Base-by-base conservation (phyloP, 2,329 filamentous ascomycete genomes). In the Fusarium camptoceras region DNA sequence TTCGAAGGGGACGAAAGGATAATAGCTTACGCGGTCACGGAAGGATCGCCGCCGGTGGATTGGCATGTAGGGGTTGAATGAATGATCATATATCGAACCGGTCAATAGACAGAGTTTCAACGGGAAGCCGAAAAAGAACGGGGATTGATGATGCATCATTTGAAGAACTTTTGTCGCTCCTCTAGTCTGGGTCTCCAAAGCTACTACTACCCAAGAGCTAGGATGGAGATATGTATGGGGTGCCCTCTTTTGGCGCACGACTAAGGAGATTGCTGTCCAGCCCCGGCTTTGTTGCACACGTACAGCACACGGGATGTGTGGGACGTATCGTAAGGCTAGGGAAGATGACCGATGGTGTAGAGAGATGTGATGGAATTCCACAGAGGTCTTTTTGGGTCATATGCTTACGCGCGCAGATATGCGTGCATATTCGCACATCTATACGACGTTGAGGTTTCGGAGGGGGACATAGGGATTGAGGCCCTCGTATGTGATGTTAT, bases 301-400 rank as follows among this genome's bases (percentile, higher is more conserved):
- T 24, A 27, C 27, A 20, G 31, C 16, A 31, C 41, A 54, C 30
- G 54, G 55, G 47, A 68, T 57, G 43, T 54, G 44, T 47, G 53
- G 53, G 53, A 68, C 64, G 46, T 59, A 62, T 44, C 44, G 55
- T 56, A 55, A 44, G 61, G 53, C 50, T 66, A 48, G 41, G 41
- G 20, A 27, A 42, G 41, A 50, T 46, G 22, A 46, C 51, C 44
- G 30, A 48, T 37, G 37, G 41, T 53, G 22, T 27, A 7, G 20
- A 34, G 18, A 12, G 20, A 70, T 34, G 25, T 34, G 34, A 31
- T n/a, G 46, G 30, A 34, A 30, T 54, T 41, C 37, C 37, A 25
- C 44, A 58, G 31, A 66, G 30, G 48, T 18, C 9, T 46, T 15
- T 31, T 44, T 37, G 42, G 46, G 34, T 28, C 49, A 59, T 44